These are phyloP conservation scores for Monilinia laxa DNA, from an alignment of 2,329 filamentous ascomycete species.

Conservation along the genomic window DNA sequence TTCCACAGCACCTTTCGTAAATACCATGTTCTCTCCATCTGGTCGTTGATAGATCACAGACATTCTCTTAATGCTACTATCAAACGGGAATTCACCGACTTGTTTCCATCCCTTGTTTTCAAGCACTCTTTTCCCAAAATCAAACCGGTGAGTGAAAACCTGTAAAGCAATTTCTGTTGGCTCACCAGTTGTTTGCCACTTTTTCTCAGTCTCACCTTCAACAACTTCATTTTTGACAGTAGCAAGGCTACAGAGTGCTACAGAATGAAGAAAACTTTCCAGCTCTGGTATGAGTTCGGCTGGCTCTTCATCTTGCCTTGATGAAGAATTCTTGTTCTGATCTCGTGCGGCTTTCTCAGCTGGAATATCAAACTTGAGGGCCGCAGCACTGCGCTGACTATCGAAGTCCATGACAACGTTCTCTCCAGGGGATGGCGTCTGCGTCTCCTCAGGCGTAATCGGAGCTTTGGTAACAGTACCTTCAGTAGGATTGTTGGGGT, in stretches of 20 bases:
- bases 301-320: conserved; percentile 28
- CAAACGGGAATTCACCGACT: conserved; percentile 69
- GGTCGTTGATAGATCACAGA: conserved; percentile 62
- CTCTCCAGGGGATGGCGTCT: conserved; percentile 35
- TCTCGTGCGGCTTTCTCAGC: conserved; percentile 45
- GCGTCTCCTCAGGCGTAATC: conserved; percentile 23
- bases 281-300: conserved; percentile 46
- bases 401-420: conserved; percentile 55
- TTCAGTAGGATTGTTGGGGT: conserved; percentile 55
- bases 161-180: conserved; percentile 74
- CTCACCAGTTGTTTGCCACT: conserved; percentile 65
- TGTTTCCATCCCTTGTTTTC: conserved; percentile 55
- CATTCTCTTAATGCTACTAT: conserved; percentile 75
- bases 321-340: conserved; percentile 34
- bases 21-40: conserved; percentile 47
- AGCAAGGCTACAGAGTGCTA: conserved; percentile 59
- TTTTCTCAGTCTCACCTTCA: conserved; percentile 52
- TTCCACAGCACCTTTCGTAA: conserved; percentile 69
- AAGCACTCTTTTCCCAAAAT: conserved; percentile 52
- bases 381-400: conserved; percentile 58
- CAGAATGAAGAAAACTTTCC: conserved; percentile 58
- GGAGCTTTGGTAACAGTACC: conserved; percentile 45
- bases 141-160: conserved; percentile 69
- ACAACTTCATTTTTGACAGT: conserved; percentile 65
- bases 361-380: conserved; percentile 49